Conservation (phyloP, 805 yeast species). For the Huiozyma naganishii region DNA sequence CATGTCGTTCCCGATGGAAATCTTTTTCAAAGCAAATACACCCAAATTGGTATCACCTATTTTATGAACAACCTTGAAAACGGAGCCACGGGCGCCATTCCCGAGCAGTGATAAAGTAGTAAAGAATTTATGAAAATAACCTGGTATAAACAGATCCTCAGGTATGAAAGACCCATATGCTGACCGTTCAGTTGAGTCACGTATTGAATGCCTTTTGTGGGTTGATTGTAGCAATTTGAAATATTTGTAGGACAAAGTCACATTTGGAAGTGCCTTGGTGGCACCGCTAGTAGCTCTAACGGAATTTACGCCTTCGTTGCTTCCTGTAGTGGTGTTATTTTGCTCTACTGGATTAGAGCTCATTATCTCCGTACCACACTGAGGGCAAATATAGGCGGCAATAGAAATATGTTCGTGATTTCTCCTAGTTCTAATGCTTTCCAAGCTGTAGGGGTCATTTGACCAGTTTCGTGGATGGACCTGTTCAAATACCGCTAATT, state of each 20-base stretch:
- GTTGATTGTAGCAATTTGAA: slow-evolving; percentile 2
- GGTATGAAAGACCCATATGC: slow-evolving; percentile 28
- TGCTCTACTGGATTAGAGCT: background rate
- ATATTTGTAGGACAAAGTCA: slow-evolving; percentile 1
- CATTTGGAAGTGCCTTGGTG: slow-evolving; percentile 1
- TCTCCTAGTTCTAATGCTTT: background rate
- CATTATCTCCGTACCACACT: slow-evolving; percentile 22
- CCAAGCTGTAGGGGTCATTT: background rate
- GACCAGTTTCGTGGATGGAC: slow-evolving; percentile 1
- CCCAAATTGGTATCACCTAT: slow-evolving; percentile 62
- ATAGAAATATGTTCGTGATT: slow-evolving; percentile 5
- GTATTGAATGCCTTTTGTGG: slow-evolving; percentile 1
- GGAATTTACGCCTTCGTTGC: background rate
- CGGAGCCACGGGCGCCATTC: slow-evolving; percentile 77
- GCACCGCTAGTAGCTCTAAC: background rate
- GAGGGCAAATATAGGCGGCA: slow-evolving; percentile 22
- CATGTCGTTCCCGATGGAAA: slow-evolving; percentile 70
- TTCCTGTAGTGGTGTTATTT: background rate
- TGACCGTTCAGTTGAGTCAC: background rate
- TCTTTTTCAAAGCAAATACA: slow-evolving; percentile 72
- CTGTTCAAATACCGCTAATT: slow-evolving; percentile 17
- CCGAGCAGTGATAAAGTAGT: slow-evolving; percentile 52
- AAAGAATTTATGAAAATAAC: slow-evolving; percentile 70
- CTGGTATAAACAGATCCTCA: slow-evolving; percentile 59
- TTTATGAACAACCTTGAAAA: slow-evolving; percentile 74